Evolutionary conservation across 208 protist species (phyloP), one percentile per base, ranked within the genome.

Genomic region (Acanthamoeba castellanii): DNA sequence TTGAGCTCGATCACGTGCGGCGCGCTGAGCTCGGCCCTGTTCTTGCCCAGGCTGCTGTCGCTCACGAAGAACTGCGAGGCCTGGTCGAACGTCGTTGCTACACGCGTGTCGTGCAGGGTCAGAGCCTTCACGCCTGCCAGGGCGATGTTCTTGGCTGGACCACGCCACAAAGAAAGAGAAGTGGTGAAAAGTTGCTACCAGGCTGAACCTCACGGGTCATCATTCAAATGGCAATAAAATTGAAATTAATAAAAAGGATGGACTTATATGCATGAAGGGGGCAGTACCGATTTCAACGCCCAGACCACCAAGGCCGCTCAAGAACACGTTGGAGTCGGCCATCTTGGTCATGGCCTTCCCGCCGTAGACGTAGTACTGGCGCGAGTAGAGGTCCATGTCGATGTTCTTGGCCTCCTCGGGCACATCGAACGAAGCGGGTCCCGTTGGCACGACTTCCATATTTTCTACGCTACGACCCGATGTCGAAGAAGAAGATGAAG

Each of bases 111-210:
- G 78, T 98, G 96, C 11, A 99, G 50, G 3, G 98, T 98, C 27
- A 99, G 95, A 52, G 94, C 95, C 81, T 98, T 98, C 30, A 99
- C 97, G 74, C 98, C 98, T 34, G 97, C 98, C 11, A 99, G 96
- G n/a, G 98, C 96, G 32, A 99, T 93, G 95, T 99, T 99, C 96
- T 99, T 99, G 57, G 98, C 98, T 89, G 47, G 22, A 32, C 1
- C 27, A 47, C 8, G 30, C 52, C 42, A 76, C 18, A 30, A n/a
- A 76, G 34, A 45, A 0, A 76, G 11, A 74, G 25, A n/a, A n/a
- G n/a, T n/a, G n/a, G 42, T 45, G 42, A 45, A 6, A 45, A 45
- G 42, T 45, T 45, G 42, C 42, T 45, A 4, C 42, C 4, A 45
- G 4, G 42, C 42, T 45, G 42, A 45, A 45, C 42, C 42, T 45